phyloP scores from a whole-genome alignment of 768 basidiomycete genomes.

The Panus rudis region DNA sequence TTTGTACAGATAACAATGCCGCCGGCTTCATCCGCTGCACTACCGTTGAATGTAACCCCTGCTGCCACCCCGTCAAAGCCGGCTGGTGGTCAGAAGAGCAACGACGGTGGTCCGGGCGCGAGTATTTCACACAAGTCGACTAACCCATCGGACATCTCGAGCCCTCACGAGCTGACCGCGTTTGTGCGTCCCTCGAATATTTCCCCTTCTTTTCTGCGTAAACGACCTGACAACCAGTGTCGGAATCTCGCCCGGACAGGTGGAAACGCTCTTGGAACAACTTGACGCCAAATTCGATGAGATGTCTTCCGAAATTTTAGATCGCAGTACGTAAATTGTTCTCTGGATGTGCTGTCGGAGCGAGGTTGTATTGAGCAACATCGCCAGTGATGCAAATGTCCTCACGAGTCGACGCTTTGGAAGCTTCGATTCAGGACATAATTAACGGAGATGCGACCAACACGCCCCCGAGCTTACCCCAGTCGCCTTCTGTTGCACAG shows the following conservation, averaged over 20 bases:
- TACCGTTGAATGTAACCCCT: constrained; percentile 60
- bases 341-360: constrained; percentile 5
- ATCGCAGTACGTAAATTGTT: constrained; percentile 53
- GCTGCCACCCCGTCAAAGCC: constrained; percentile 29
- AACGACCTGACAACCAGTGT: neutral
- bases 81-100: constrained; percentile 30
- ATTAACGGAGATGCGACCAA: constrained; percentile 64
- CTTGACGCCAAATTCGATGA: constrained; percentile 89
- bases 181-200: constrained; percentile 66
- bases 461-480: constrained; percentile 41
- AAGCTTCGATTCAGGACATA: constrained; percentile 87
- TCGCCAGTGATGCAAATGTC: constrained; percentile 87
- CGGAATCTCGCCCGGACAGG: constrained; percentile 50
- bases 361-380: constrained; percentile 6
- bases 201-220: constrained; percentile 1
- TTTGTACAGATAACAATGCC: constrained; percentile 9
- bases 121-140: too few species aligned
- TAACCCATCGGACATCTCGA: constrained; percentile 76
- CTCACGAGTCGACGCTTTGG: constrained; percentile 79
- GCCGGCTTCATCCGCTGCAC: constrained; percentile 44
- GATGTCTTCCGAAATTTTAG: constrained; percentile 86
- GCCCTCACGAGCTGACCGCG: constrained; percentile 89
- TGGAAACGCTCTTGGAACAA: constrained; percentile 82
- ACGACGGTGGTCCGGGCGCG: constrained; percentile 11
- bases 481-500: constrained; percentile 40